Evolutionary conservation across 305 asterid genomes (phyloP).

Genomic region (Plantago rigida): DNA sequence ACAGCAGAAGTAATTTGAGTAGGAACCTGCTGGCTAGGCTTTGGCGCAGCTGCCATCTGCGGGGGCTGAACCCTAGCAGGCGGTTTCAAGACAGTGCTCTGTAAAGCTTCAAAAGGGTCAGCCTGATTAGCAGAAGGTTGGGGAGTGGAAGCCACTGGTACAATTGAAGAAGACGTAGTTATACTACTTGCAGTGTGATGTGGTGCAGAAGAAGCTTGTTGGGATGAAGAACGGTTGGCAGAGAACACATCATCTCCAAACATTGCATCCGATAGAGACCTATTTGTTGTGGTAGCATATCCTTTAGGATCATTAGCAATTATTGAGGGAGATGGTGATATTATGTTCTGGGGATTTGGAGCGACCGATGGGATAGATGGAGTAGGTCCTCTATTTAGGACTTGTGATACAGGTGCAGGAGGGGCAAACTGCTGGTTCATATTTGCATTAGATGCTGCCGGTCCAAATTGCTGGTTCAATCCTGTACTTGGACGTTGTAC

Average conservation of each 20-base stretch:
- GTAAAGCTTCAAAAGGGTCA: conserved; percentile 69
- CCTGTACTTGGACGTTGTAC: conserved; percentile 32
- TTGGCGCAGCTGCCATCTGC: conserved; percentile 43
- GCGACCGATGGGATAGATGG: conserved; percentile 38
- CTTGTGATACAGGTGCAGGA: conserved; percentile 44
- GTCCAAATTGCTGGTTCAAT: conserved; percentile 39
- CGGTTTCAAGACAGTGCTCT: conserved; percentile 46
- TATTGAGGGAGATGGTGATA: conserved; percentile 36
- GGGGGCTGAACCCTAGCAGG: conserved; percentile 46
- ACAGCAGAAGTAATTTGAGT: conserved; percentile 42
- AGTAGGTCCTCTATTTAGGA: conserved; percentile 40
- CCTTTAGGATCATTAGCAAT: conserved; percentile 39
- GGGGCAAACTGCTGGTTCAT: conserved; percentile 44
- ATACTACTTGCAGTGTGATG: conserved; percentile 35
- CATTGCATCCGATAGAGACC: conserved; percentile 35
- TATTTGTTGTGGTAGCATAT: conserved; percentile 39
- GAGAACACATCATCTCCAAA: conserved; percentile 61
- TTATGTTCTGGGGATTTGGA: conserved; percentile 39
- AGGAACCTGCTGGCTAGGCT: conserved; percentile 54
- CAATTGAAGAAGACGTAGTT: conserved; percentile 46
- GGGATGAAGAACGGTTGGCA: conserved; percentile 41
- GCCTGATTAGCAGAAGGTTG: conserved; percentile 43
- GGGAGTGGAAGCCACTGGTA: conserved; percentile 37
- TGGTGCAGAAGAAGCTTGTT: conserved; percentile 46
- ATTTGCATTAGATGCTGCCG: conserved; percentile 39